phyloP scores from a whole-genome alignment of 129 eudicot genomes.

The Helianthus tuberosus region DNA sequence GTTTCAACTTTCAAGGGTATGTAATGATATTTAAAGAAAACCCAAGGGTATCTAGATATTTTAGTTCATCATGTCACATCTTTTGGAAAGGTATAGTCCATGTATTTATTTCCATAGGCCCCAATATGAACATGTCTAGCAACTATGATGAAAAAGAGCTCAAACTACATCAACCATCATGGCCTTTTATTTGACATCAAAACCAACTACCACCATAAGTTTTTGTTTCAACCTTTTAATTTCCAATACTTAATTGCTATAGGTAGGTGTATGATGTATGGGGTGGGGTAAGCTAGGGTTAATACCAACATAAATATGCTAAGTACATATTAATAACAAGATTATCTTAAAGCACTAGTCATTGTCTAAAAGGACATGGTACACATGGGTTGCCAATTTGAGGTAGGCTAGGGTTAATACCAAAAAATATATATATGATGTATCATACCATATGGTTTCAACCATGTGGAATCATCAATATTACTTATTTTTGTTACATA shows the following conservation, averaged over 20 bases:
- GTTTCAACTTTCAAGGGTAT: background rate
- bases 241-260: background rate
- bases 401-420: too few species aligned
- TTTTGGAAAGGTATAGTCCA: constrained; percentile 22
- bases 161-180: constrained; percentile 41
- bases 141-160: constrained; percentile 37
- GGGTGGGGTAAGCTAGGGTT: constrained; percentile 11
- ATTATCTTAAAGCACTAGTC: constrained; percentile 29
- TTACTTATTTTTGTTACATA: too few species aligned
- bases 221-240: constrained; percentile 1
- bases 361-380: constrained; percentile 19
- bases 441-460: constrained; percentile 9
- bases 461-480: constrained; percentile 3
- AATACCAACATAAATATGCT: constrained; percentile 10
- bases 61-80: constrained; percentile 30
- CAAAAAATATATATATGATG: background rate
- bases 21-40: constrained; percentile 8
- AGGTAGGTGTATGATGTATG: constrained; percentile 6
- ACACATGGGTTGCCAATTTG: constrained; percentile 25
- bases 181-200: constrained; percentile 38
- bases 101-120: constrained; percentile 37
- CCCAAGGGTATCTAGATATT: constrained; percentile 16
- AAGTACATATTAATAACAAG: constrained; percentile 25
- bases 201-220: constrained; percentile 37
- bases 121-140: constrained; percentile 36